phyloP scores from a whole-genome alignment of 257 asterid genomes.

The Fraxinus anomala region DNA sequence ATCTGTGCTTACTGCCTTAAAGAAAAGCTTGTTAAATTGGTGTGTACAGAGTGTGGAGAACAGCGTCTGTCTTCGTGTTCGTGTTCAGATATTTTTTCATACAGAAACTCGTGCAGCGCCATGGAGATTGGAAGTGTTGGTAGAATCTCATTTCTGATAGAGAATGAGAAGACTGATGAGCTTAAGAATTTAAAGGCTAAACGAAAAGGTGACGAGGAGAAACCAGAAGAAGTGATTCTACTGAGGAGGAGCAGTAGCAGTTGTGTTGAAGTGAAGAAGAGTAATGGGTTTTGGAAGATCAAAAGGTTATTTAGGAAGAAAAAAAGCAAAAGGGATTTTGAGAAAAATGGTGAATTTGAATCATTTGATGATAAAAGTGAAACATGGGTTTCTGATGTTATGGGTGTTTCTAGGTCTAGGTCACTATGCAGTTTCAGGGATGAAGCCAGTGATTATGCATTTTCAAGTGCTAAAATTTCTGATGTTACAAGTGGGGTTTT shows the following conservation, averaged over 20 bases:
- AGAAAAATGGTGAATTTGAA: conserved; percentile 32
- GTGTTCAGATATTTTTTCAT: conserved; percentile 74
- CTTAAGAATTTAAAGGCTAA: conserved; percentile 25
- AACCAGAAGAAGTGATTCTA: conserved; percentile 52
- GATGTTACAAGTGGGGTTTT: conserved; percentile 69
- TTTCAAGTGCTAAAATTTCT: conserved; percentile 87
- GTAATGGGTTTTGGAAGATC: conserved; percentile 76
- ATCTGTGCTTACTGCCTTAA: conserved; percentile 76
- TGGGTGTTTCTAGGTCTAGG: conserved; percentile 77
- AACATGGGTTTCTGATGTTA: conserved; percentile 53
- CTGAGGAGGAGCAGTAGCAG: conserved; percentile 77
- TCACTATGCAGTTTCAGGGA: conserved; percentile 88
- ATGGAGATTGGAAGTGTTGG: conserved; percentile 82
- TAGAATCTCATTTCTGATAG: conserved; percentile 70
- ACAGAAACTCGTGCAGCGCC: conserved; percentile 61
- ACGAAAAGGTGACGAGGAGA: conserved; percentile 30
- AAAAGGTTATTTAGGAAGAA: conserved; percentile 69
- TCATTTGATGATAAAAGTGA: conserved; percentile 53
- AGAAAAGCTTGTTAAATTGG: conserved; percentile 65
- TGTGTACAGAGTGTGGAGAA: conserved; percentile 94
- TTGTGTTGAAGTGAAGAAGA: conserved; percentile 78
- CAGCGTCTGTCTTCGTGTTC: conserved; percentile 84
- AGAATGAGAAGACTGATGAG: conserved; percentile 59
- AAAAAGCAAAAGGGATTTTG: conserved; percentile 34
- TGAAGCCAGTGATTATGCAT: conserved; percentile 53